These are phyloP conservation scores for Acacia concinna DNA, from an alignment of 331 rosid species.

Conservation along the genomic window DNA sequence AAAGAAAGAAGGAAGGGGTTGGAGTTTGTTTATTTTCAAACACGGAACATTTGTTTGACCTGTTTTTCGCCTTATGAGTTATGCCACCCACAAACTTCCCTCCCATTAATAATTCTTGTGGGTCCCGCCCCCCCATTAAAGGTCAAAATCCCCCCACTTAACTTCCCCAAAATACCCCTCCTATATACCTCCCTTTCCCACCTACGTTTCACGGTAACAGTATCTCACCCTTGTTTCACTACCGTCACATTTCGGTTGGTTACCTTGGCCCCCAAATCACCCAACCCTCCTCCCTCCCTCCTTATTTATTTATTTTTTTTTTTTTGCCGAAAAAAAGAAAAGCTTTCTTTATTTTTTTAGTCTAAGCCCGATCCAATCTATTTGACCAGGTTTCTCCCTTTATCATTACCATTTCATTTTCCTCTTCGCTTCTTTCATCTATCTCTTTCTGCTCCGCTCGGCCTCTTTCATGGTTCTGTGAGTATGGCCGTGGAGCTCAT, in stretches of 20 bases:
- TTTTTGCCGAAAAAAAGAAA: too few relatives aligned
- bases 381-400: conserved; percentile 51
- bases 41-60: conserved; percentile 40
- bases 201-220: conserved; percentile 50
- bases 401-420: background rate
- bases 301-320: too few relatives aligned
- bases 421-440: background rate
- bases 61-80: background rate
- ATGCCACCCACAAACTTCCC: conserved; percentile 20
- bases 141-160: conserved; percentile 41
- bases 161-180: conserved; percentile 28
- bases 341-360: background rate
- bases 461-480: conserved; percentile 21
- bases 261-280: conserved; percentile 43
- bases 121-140: conserved; percentile 5
- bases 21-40: background rate
- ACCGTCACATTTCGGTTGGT: conserved; percentile 57
- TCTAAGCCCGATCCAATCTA: conserved; percentile 15
- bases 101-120: background rate
- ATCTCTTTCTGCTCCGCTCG: background rate
- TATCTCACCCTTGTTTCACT: background rate
- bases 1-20: conserved; percentile 34
- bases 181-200: conserved; percentile 22
- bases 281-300: background rate
- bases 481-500: conserved; percentile 64